Percentiles rank a stretch among this genome's conserved stretches.
These are phyloP conservation scores for Pleurotus tuber-regium DNA, from an alignment of 768 basidiomycete species.

Conservation along the genomic window DNA sequence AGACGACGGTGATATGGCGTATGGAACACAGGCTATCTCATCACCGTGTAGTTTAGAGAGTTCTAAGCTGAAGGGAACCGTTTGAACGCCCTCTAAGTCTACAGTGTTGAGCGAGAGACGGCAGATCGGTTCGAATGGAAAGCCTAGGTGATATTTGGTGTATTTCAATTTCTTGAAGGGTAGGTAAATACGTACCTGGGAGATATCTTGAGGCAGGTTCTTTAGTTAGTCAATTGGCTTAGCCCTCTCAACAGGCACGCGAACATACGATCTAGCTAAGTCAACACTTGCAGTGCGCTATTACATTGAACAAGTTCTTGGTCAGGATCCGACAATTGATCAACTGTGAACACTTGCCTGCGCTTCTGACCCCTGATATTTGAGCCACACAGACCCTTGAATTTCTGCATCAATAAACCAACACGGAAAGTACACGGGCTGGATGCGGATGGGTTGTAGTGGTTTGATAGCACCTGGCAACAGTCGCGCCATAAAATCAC, in stretches of 20 bases:
- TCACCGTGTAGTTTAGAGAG: conserved; percentile 45
- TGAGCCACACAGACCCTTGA: conserved; percentile 29
- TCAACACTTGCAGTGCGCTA: conserved; percentile 32
- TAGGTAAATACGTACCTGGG: conserved; percentile 31
- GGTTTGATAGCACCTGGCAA: conserved; percentile 36
- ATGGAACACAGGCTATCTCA: conserved; percentile 57
- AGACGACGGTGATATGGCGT: conserved; percentile 50
- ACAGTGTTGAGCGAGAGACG: conserved; percentile 35
- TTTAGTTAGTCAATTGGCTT: too few relatives aligned
- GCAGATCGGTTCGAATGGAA: conserved; percentile 43
- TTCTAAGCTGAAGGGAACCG: conserved; percentile 47
- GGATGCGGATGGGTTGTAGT: conserved; percentile 42
- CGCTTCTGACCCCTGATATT: conserved; percentile 17
- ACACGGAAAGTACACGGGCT: conserved; percentile 58
- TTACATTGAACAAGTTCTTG: neutral
- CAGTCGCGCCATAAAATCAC: conserved; percentile 31
- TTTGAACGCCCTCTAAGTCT: conserved; percentile 19
- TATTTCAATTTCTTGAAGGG: neutral
- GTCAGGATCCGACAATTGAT: neutral
- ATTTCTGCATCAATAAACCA: conserved; percentile 62
- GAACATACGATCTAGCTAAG: conserved; percentile 47
- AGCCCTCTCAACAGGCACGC: conserved; percentile 5
- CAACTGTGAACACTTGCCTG: conserved; percentile 25
- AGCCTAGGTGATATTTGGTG: conserved; percentile 31
- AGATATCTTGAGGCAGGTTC: conserved; percentile 42